Conservation (phyloP, 2,329 filamentous ascomycete species). For the Sarocladium brachiariae region DNA sequence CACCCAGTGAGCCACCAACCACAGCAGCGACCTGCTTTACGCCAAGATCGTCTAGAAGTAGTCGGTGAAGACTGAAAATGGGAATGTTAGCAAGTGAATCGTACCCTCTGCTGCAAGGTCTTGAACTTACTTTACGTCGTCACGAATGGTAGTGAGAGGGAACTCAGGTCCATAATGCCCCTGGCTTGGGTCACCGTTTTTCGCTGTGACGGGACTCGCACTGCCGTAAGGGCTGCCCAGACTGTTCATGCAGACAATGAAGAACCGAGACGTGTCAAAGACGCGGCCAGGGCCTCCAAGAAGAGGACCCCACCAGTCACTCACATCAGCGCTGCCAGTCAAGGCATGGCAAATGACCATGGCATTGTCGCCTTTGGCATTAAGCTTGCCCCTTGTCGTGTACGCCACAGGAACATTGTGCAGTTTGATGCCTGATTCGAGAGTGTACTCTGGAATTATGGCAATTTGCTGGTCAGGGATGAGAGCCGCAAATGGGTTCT, state of each 20-base stretch:
- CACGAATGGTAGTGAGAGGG: conserved; percentile 86
- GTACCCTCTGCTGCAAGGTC: background rate
- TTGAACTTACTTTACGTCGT: conserved; percentile 77
- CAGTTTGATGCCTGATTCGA: conserved; percentile 84
- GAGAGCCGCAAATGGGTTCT: conserved; percentile 83
- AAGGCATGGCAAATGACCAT: conserved; percentile 79
- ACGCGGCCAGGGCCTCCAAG: conserved; percentile 70
- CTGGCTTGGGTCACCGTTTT: conserved; percentile 67
- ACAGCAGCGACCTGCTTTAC: conserved; percentile 72
- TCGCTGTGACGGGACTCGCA: conserved; percentile 82
- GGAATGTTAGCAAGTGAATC: no score
- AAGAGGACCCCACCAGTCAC: conserved; percentile 83
- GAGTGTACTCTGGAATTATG: conserved; percentile 79
- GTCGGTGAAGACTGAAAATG: conserved; percentile 61
- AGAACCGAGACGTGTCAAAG: conserved; percentile 78
- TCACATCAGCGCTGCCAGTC: conserved; percentile 77
- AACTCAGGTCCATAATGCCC: conserved; percentile 92
- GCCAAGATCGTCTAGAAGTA: conserved; percentile 73
- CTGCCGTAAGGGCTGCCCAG: conserved; percentile 80
- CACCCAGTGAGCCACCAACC: conserved; percentile 78
- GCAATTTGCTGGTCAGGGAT: conserved; percentile 86
- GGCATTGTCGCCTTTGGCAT: conserved; percentile 53
- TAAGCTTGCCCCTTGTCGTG: conserved; percentile 57
- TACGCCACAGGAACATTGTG: conserved; percentile 68
- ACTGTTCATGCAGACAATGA: conserved; percentile 80